A percentile compares a stretch with the other conserved stretches of the same genome.
These are phyloP conservation scores for Terfezia boudieri DNA, from an alignment of 495 filamentous ascomycete species.

Conservation along the genomic window DNA sequence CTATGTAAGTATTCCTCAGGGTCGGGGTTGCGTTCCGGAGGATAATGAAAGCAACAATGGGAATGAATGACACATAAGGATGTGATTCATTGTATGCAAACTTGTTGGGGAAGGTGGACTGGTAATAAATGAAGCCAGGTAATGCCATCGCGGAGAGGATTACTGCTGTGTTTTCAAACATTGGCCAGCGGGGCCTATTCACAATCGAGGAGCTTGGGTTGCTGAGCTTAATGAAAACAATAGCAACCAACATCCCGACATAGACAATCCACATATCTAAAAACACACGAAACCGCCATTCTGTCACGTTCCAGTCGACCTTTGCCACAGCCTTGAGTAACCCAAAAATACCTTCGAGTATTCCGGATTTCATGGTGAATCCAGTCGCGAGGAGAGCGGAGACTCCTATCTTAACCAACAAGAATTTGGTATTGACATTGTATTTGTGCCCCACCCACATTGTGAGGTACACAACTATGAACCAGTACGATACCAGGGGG, in stretches of 20 bases:
- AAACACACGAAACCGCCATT: slow-evolving; percentile 26
- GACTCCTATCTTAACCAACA: slow-evolving; percentile 28
- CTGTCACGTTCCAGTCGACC: slow-evolving; percentile 24
- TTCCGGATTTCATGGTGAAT: slow-evolving; percentile 24
- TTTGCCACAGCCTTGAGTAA: slow-evolving; percentile 20
- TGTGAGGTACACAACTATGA: slow-evolving; percentile 30
- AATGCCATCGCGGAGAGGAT: slow-evolving; percentile 10
- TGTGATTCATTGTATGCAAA: slow-evolving; percentile 28
- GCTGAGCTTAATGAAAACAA: slow-evolving; percentile 18
- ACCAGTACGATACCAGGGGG: slow-evolving; percentile 38
- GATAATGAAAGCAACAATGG: slow-evolving; percentile 28
- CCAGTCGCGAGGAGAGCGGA: slow-evolving; percentile 24
- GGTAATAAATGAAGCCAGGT: slow-evolving; percentile 3
- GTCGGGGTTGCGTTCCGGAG: slow-evolving; percentile 27
- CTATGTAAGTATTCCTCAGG: slow-evolving; percentile 24
- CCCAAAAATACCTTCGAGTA: slow-evolving; percentile 24
- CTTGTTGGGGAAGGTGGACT: slow-evolving; percentile 22
- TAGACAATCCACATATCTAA: slow-evolving; percentile 32
- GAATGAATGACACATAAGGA: slow-evolving; percentile 32
- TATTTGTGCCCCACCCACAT: slow-evolving; percentile 21
- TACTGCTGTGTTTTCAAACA: not conserved
- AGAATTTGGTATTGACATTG: slow-evolving; percentile 24
- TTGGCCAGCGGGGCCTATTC: not conserved
- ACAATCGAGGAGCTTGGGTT: slow-evolving; percentile 4
- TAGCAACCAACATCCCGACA: slow-evolving; percentile 29